Conservation (phyloP, 1,139 yeast genomes). For the Pneumocystis sp. region DNA sequence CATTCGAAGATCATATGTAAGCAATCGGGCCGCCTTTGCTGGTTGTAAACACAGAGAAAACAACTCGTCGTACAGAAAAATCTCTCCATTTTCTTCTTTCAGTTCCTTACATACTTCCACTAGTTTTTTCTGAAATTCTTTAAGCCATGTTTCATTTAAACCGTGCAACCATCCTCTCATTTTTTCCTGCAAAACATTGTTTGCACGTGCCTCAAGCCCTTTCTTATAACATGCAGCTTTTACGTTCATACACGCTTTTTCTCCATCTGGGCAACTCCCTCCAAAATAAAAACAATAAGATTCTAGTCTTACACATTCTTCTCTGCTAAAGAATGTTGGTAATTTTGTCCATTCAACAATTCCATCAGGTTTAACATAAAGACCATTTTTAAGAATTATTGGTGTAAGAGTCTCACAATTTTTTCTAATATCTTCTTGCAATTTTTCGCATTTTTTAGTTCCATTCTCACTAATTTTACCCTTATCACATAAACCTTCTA, state of each 20-base stretch:
- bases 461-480: background rate
- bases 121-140: too few species aligned
- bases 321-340: background rate
- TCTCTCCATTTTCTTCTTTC: background rate
- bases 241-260: background rate
- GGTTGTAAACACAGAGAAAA: background rate
- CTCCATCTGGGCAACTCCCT: background rate
- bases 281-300: background rate
- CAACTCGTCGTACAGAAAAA: background rate
- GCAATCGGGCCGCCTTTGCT: background rate
- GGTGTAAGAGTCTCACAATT: background rate
- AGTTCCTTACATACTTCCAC: background rate
- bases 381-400: background rate
- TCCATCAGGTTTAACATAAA: too few species aligned
- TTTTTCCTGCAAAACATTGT: too few species aligned
- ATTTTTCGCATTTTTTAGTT: background rate
- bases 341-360: background rate
- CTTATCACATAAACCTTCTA: background rate
- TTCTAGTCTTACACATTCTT: too few species aligned
- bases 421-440: too few species aligned
- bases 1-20: background rate
- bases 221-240: background rate
- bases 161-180: too few species aligned
- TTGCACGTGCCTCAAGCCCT: background rate
- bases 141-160: too few species aligned